Base-by-base conservation (phyloP, 1,284 basidiomycete species). In the Papiliotrema laurentii region DNA sequence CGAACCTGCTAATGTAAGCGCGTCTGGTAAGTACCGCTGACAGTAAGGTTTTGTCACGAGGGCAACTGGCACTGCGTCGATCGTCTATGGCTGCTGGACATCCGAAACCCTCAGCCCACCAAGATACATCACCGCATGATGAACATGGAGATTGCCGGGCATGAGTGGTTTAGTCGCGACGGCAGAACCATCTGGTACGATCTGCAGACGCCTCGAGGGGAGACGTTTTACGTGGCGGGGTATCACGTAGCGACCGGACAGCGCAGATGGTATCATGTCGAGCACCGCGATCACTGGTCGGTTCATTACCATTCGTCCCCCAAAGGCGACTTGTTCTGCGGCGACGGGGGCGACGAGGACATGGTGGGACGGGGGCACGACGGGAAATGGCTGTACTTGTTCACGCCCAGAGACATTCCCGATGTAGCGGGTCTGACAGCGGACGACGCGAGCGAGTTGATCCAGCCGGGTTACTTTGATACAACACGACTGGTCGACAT, bases 131-230 rank as follows among this genome's bases (percentile, higher is more conserved):
- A 51, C 11, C 36, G 58, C 18, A 57, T 13, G 34, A 60, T 60
- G 58, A 57, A 57, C 26, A 60, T 60, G 58, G 58, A 60, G 45
- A 60, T 60, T 26, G 53, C 55, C n/a, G 58, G 58, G 25, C 58
- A 60, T 33, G 58, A 60, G 34, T 60, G 58, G 58, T 60, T 46
- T 33, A 53, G 50, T 21, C 42, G 39, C n/a, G 55, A 58, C 28
- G 58, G 58, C 2, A 35, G 45, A 36, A 51, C 47, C 5, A 49
- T 60, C 2, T 60, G 56, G 49, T 60, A 60, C 43, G 58, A 60
- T 45, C 55, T 60, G 6, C 58, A 60, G 36, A 57, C 53, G 11
- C 58, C 58, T 33, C 47, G 53, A 30, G 58, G 58, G 7, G 27
- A 55, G 28, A 50, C 31, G 24, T 60, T 60, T 26, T 60, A 46